Percentiles rank a stretch among this genome's conserved stretches.
These are phyloP conservation scores for Exophiala aquamarina DNA, from an alignment of 2,329 filamentous ascomycete species.

Conservation along the genomic window DNA sequence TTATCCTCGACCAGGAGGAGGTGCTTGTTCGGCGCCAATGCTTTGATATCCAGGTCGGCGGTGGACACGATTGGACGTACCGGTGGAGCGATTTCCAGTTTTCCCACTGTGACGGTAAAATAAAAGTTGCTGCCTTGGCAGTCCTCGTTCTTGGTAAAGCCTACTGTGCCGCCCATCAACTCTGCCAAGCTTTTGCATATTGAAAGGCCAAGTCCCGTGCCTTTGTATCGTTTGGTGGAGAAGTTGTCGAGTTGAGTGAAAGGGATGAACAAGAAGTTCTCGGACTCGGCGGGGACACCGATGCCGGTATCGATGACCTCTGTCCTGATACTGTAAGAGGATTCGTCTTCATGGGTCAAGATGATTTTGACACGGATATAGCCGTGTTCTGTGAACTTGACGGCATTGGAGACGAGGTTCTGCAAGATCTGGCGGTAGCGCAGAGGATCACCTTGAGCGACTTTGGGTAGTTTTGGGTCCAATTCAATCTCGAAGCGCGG, in stretches of 20 bases:
- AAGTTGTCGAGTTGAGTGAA: conserved; percentile 58
- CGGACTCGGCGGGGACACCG: conserved; percentile 48
- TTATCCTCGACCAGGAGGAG: conserved; percentile 45
- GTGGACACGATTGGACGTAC: conserved; percentile 23
- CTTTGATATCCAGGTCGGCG: conserved; percentile 33
- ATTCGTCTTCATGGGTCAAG: conserved; percentile 25
- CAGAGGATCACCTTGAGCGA: conserved; percentile 57
- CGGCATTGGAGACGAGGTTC: conserved; percentile 61
- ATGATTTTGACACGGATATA: conserved; percentile 44
- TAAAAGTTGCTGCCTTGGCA: conserved; percentile 24
- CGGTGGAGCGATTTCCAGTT: conserved; percentile 17
- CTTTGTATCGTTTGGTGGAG: conserved; percentile 54
- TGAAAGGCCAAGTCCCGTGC: conserved; percentile 57
- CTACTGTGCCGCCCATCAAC: conserved; percentile 57
- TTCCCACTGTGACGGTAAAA: conserved; percentile 29
- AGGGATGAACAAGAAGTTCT: conserved; percentile 54
- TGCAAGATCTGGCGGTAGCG: conserved; percentile 64
- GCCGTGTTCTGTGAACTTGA: conserved; percentile 62
- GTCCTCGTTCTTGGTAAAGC: conserved; percentile 39
- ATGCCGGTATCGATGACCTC: conserved; percentile 55
- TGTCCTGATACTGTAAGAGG: conserved; percentile 41
- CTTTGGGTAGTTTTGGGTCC: conserved; percentile 46
- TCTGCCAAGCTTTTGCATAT: conserved; percentile 59
- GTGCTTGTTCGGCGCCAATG: conserved; percentile 42
- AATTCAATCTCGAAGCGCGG: conserved; percentile 37